phyloP scores from a whole-genome alignment of 129 eudicot species.

The Daucus carota region DH1_v3.0 NC_030384.2:50481001-50481500 shows the following conservation, averaged over 20 bases:
- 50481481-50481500: no score
- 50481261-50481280: conserved; percentile 26
- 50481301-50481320: not conserved
- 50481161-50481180: conserved; percentile 25
- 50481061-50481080: not conserved
- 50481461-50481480: no score
- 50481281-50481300: conserved; percentile 4
- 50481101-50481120: conserved; percentile 28
- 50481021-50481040: not conserved
- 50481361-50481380: no score
- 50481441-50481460: no score
- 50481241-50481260: conserved; percentile 12
- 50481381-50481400: no score
- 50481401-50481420: no score
- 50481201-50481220: conserved; percentile 28
- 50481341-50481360: no score
- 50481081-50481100: conserved; percentile 15
- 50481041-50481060: not conserved
- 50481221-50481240: conserved; percentile 24
- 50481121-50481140: conserved; percentile 15
- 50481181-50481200: not conserved
- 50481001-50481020: not conserved
- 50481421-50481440: no score
- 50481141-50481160: conserved; percentile 26
- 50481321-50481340: no score